These are phyloP conservation scores for Pseudocercospora macadamiae DNA, from an alignment of 2,329 filamentous ascomycete genomes.

Conservation along the genomic window DNA sequence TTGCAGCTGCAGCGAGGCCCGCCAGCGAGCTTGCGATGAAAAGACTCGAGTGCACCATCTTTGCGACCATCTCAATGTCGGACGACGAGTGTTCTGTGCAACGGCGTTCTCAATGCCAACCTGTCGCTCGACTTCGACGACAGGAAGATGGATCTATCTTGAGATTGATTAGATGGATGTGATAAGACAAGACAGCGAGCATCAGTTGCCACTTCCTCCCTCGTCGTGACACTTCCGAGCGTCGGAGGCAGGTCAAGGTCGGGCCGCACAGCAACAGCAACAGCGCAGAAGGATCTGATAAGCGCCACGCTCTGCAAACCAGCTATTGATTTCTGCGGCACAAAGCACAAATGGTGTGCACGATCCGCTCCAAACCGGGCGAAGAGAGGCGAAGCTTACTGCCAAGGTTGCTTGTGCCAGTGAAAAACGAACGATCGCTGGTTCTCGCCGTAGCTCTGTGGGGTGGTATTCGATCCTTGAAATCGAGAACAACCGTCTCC, in stretches of 20 bases:
- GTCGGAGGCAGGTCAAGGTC: slow-evolving; percentile 14
- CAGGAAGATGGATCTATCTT: slow-evolving; percentile 1
- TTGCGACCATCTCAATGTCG: background rate
- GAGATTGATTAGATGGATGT: slow-evolving; percentile 25
- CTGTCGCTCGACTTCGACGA: background rate
- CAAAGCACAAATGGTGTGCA: slow-evolving; percentile 2
- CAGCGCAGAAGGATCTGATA: slow-evolving; percentile 21
- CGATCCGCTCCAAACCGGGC: background rate
- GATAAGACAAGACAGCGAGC: slow-evolving; percentile 14
- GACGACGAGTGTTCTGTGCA: background rate
- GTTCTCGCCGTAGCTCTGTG: background rate
- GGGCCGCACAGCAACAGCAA: background rate
- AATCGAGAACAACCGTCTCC: background rate
- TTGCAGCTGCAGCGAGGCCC: slow-evolving; percentile 19
- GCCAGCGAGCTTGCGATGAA: slow-evolving; percentile 19
- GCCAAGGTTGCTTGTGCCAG: background rate
- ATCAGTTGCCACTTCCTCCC: slow-evolving; percentile 7
- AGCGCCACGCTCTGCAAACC: slow-evolving; percentile 10
- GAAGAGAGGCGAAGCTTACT: slow-evolving; percentile 3
- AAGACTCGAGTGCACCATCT: slow-evolving; percentile 8
- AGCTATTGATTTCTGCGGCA: slow-evolving; percentile 1
- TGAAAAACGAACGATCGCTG: background rate
- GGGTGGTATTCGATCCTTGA: slow-evolving; percentile 3
- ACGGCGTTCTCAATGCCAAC: background rate
- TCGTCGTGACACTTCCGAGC: slow-evolving; percentile 5